Evolutionary conservation across 441 rosid species (phyloP).

Genomic region (Pelargonium citronellum): DNA sequence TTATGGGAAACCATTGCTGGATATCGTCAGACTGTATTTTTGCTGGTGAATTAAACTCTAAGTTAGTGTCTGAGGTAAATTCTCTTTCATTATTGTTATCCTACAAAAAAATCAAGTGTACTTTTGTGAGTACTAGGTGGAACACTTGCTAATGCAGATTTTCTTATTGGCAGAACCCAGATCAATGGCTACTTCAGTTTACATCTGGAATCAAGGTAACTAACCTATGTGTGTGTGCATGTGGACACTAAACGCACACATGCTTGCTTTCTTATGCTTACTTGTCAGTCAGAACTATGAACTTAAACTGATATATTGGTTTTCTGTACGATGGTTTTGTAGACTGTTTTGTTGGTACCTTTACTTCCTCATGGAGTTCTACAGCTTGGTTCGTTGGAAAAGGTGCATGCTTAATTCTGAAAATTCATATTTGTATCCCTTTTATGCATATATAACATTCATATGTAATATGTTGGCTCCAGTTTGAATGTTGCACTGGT

Average conservation of each 20-base stretch:
- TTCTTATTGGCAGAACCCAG: conserved; percentile 40
- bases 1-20: conserved; percentile 39
- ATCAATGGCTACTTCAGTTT: conserved; percentile 61
- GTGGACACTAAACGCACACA: not conserved
- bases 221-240: not conserved
- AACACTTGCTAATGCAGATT: conserved; percentile 17
- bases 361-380: conserved; percentile 56
- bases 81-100: conserved; percentile 4
- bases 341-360: conserved; percentile 55
- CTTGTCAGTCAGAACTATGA: not conserved
- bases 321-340: conserved; percentile 25
- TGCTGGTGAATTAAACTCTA: conserved; percentile 19
- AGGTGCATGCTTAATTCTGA: conserved; percentile 33
- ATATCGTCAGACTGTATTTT: conserved; percentile 30
- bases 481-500: not conserved
- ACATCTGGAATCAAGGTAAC: conserved; percentile 57
- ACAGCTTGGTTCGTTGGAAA: conserved; percentile 55
- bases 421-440: not conserved
- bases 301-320: conserved; percentile 6
- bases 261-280: not conserved
- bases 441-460: not conserved
- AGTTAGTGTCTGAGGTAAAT: conserved; percentile 37
- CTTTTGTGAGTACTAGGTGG: not conserved
- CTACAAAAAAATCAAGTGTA: not conserved
- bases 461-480: not conserved